Base-by-base conservation (phyloP, 1,284 basidiomycete species). In the Sporisorium scitamineum region DNA sequence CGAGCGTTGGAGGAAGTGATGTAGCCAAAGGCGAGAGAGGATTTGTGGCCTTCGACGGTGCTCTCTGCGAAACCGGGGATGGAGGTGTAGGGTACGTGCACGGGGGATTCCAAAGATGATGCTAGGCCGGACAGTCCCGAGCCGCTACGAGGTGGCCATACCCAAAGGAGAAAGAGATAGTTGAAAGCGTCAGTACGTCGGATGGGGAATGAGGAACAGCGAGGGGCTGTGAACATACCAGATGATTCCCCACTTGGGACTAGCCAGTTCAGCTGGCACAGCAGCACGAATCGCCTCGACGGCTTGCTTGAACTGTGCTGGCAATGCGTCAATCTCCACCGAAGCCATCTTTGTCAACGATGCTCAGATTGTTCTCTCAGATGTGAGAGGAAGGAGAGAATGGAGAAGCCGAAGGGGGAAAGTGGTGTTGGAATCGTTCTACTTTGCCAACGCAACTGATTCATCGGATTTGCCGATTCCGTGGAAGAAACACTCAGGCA, bases 21-120 rank as follows among this genome's bases (percentile, higher is more conserved):
- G 41, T 90, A 86, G 5, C 93, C 93, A 86, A 94, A 94, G 0
- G 92, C 93, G 20, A 94, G 88, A 9, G 88, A 86, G 65, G 92
- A 93, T 84, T 90, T 89, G 80, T 94, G 93, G 22, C 93, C 93
- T 26, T 86, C 86, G 11, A 94, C 93, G 90, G 80, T 61, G 13
- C 32, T 58, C 51, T 61, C 50, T 2, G 74, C 54, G 32, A 82
- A 79, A 7, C 77, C 79, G 1, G 80, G 79, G 42, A 82, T 80
- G 1, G 61, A 53, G 20, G 61, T 60, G 60, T 82, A 82, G 0
- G 76, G 65, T 0, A 82, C 68, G 32, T 79, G 69, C 4, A 82
- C 70, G 10, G 54, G 61, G 4, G 53, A 53, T 22, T 61, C 47
- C 4, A 82, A 63, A 29, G 61, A 57, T 2, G 65, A 71, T 0